These are phyloP conservation scores for Angomonas desouzai DNA, from an alignment of 208 protist genomes.

Conservation along the genomic window DNA sequence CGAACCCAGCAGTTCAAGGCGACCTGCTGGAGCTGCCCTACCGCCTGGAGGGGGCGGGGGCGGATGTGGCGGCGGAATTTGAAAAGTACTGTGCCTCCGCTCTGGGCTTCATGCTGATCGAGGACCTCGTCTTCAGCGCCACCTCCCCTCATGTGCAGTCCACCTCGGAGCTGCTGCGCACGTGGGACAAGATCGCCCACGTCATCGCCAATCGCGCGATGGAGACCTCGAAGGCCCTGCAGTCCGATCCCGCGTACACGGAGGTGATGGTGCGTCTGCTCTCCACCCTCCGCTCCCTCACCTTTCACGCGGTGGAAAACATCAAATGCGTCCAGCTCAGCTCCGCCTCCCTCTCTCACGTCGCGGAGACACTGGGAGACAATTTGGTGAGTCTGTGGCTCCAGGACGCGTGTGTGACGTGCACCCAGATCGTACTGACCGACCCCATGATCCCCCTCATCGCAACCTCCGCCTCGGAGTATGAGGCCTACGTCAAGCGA, in stretches of 20 bases:
- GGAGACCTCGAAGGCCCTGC: constrained; percentile 41
- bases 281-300: constrained; percentile 47
- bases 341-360: constrained; percentile 65
- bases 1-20: constrained; percentile 56
- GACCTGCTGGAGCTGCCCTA: constrained; percentile 54
- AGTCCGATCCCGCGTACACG: constrained; percentile 47
- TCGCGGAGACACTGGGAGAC: constrained; percentile 72
- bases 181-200: constrained; percentile 66
- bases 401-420: constrained; percentile 67
- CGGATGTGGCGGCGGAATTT: constrained; percentile 48
- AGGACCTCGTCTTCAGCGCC: constrained; percentile 77
- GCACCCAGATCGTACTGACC: constrained; percentile 56
- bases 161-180: constrained; percentile 62
- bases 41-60: constrained; percentile 20
- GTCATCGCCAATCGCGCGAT: constrained; percentile 45
- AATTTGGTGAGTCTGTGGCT: constrained; percentile 77
- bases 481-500: constrained; percentile 43
- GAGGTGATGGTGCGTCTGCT: constrained; percentile 61
- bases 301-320: constrained; percentile 52
- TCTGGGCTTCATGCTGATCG: constrained; percentile 81
- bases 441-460: constrained; percentile 56
- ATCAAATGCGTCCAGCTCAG: constrained; percentile 68
- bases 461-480: constrained; percentile 42
- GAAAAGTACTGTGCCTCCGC: constrained; percentile 55
- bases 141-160: constrained; percentile 80